Evolutionary conservation across 495 filamentous ascomycete genomes (phyloP), one percentile per base, ranked within the genome.

Genomic region (Talaromyces nanjingensis): DNA sequence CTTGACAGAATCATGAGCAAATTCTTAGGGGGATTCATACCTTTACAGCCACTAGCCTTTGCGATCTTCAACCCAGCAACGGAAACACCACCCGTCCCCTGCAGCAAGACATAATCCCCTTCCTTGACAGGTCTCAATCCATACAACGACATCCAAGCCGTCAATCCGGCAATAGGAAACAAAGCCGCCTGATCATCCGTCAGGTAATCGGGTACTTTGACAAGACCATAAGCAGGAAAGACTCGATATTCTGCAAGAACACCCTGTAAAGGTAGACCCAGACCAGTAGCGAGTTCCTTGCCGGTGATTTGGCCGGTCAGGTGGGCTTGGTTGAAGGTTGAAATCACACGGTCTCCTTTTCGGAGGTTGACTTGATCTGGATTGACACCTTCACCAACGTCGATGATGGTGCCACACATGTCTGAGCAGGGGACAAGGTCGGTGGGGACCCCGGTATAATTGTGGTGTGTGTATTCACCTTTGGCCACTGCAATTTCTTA

Each of bases 111-210:
- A 55, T 74, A 81, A 56, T 93, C 81, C 0, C 87, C 90, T 67
- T 80, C 80, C 0, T 77, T 77, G n/a, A 81, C 64, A 2, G 81
- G 79, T 9, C 77, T 65, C 57, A 91, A 72, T 0, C 90, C 90
- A 69, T 89, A 93, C 16, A 96, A 80, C 6, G 84, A 86, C 68
- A 93, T 94, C 91, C 91, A 96, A 0, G 86, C 86, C 7, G 91
- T 94, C 58, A 93, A 68, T 0, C 77, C 87, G 1, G 91, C 90
- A 70, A 90, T 92, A 0, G 82, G 75, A 9, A 93, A 76, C 0
- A 88, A 88, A 34, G 81, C 78, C 0, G 83, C 89, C 75, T 93
- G 87, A 29, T 83, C 71, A 56, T 81, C 83, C 49, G 77, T 79
- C 59, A 93, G 71, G 61, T 87, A 87, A 16, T 67, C 69, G 0